Percentiles rank a stretch among this genome's conserved stretches.
These are phyloP conservation scores for Penicillium sp. DNA, from an alignment of 2,329 filamentous ascomycete species.

Conservation along the genomic window DNA sequence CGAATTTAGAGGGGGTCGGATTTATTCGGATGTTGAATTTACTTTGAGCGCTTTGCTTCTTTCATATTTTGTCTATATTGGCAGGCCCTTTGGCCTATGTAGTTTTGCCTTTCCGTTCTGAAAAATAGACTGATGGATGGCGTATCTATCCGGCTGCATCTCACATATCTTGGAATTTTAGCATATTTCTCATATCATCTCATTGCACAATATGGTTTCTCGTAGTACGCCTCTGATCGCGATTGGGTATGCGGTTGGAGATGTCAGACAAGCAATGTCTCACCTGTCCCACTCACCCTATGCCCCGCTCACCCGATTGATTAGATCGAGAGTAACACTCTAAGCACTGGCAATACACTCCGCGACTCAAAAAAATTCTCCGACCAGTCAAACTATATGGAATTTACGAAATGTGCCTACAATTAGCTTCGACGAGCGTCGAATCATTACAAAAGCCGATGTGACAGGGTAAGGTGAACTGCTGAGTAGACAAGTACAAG, in stretches of 20 bases:
- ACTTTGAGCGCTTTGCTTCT: neutral
- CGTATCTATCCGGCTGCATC: neutral
- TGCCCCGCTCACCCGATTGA: neutral
- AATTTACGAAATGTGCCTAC: too few relatives aligned
- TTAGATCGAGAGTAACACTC: neutral
- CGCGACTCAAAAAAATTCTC: neutral
- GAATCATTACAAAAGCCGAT: too few relatives aligned
- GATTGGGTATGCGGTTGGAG: neutral
- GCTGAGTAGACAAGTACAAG: conserved; percentile 1
- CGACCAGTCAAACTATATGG: too few relatives aligned
- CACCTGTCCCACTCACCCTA: neutral
- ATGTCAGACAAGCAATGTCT: neutral
- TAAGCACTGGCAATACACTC: too few relatives aligned
- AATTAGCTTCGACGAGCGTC: too few relatives aligned
- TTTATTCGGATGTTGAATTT: neutral
- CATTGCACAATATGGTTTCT: neutral
- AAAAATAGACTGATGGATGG: conserved; percentile 10
- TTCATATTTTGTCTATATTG: neutral
- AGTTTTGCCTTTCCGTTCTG: neutral
- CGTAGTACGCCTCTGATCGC: neutral
- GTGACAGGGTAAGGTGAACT: too few relatives aligned
- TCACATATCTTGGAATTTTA: neutral
- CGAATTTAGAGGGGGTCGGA: neutral
- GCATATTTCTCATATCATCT: neutral
- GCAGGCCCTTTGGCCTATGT: neutral